Evolutionary conservation across 768 basidiomycete genomes (phyloP).

Genomic region (Lactifluus echinatus): DNA sequence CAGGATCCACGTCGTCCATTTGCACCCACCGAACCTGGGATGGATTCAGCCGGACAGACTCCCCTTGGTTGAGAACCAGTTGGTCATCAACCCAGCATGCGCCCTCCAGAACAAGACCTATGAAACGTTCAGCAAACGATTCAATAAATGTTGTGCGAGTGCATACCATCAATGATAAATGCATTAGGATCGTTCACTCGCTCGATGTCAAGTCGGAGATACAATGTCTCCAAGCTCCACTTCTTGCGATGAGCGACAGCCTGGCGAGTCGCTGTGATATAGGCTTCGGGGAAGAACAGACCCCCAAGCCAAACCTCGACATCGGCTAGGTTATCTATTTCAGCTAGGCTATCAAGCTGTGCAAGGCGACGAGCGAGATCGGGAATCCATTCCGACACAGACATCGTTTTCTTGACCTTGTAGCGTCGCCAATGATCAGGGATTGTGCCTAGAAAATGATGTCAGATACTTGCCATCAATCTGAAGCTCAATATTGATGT

Average conservation of each 20-base stretch:
- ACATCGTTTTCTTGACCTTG: constrained; percentile 77
- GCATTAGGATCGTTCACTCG: constrained; percentile 66
- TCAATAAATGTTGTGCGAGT: neutral
- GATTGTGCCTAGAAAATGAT: constrained; percentile 56
- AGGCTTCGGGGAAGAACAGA: constrained; percentile 94
- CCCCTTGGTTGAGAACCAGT: constrained; percentile 79
- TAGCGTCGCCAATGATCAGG: constrained; percentile 84
- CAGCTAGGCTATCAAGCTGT: constrained; percentile 73
- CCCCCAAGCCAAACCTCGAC: constrained; percentile 89
- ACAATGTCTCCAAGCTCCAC: constrained; percentile 87
- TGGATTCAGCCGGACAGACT: constrained; percentile 64
- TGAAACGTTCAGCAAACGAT: constrained; percentile 11
- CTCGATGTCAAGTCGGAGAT: constrained; percentile 74
- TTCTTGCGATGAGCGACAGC: constrained; percentile 88
- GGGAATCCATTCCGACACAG: constrained; percentile 78
- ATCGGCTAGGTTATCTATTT: constrained; percentile 52
- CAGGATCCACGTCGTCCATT: constrained; percentile 34
- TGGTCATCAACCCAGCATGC: constrained; percentile 64
- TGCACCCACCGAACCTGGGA: constrained; percentile 89
- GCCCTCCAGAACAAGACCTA: constrained; percentile 83
- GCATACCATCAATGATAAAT: constrained; percentile 83
- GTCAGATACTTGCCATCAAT: constrained; percentile 17
- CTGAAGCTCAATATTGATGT: constrained; percentile 12
- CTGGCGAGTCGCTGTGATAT: constrained; percentile 91
- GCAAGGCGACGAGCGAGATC: constrained; percentile 70